These are phyloP conservation scores for Phytopythium aichiense DNA, from an alignment of 352 stramenopile genomes.

Conservation along the genomic window DNA sequence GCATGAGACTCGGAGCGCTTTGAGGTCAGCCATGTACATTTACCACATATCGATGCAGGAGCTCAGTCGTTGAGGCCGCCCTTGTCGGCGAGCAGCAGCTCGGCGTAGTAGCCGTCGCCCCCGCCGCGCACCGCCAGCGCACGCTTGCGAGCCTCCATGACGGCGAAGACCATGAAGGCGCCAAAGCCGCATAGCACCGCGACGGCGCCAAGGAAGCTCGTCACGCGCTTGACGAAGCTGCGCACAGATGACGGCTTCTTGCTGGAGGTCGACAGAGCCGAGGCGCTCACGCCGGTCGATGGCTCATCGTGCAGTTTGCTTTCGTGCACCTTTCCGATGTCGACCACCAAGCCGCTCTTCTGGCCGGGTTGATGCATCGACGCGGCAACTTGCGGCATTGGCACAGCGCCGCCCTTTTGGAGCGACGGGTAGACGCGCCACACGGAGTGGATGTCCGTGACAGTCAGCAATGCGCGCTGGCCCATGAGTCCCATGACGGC, in stretches of 20 bases:
- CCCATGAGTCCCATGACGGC: slow-evolving; percentile 65
- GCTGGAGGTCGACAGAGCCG: slow-evolving; percentile 4
- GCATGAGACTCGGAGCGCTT: background rate
- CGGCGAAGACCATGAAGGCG: slow-evolving; percentile 35
- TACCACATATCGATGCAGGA: background rate
- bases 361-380: background rate
- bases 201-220: slow-evolving; percentile 64
- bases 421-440: slow-evolving; percentile 68
- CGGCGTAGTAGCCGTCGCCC: slow-evolving; percentile 47
- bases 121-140: slow-evolving; percentile 15
- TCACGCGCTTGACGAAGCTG: slow-evolving; percentile 37
- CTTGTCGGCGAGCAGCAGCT: slow-evolving; percentile 65
- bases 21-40: background rate
- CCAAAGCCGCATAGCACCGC: slow-evolving; percentile 55
- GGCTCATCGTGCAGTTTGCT: slow-evolving; percentile 64
- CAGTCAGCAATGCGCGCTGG: slow-evolving; percentile 64
- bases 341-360: background rate
- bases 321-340: slow-evolving; percentile 34
- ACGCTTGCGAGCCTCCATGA: slow-evolving; percentile 31
- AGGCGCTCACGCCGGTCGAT: slow-evolving; percentile 9
- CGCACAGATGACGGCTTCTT: slow-evolving; percentile 8
- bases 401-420: slow-evolving; percentile 10
- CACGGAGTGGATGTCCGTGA: slow-evolving; percentile 71
- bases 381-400: slow-evolving; percentile 3
- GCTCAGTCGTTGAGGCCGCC: slow-evolving; percentile 17